phyloP scores from a whole-genome alignment of 768 basidiomycete genomes.

The Russula brevipes region DNA sequence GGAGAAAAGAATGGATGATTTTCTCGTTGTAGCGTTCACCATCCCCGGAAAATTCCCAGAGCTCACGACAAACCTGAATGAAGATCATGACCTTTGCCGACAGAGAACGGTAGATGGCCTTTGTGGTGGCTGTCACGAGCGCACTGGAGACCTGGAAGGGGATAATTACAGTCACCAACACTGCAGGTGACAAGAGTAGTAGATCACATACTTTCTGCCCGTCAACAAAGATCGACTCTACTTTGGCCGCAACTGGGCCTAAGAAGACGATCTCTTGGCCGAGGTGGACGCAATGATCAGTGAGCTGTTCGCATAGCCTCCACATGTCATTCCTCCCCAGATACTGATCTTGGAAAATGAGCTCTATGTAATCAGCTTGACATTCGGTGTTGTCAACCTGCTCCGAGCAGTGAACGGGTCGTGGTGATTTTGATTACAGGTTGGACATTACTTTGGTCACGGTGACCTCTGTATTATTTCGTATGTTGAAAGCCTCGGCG shows the following conservation, averaged over 20 bases:
- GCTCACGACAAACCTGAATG: slow-evolving; percentile 92
- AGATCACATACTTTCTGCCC: slow-evolving; percentile 51
- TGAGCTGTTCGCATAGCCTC: slow-evolving; percentile 78
- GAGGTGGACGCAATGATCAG: slow-evolving; percentile 73
- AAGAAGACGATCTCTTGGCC: slow-evolving; percentile 85
- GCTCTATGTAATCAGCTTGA: slow-evolving; percentile 75
- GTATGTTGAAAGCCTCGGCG: slow-evolving; percentile 63
- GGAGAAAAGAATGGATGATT: slow-evolving; percentile 95
- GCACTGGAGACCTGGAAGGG: slow-evolving; percentile 66
- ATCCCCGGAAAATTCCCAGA: slow-evolving; percentile 96
- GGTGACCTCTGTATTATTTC: slow-evolving; percentile 67
- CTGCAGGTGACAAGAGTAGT: not conserved
- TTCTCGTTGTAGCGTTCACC: slow-evolving; percentile 96
- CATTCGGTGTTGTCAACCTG: slow-evolving; percentile 64
- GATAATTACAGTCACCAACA: not conserved
- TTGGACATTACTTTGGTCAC: slow-evolving; percentile 55
- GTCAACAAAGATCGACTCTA: slow-evolving; percentile 69
- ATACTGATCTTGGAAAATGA: slow-evolving; percentile 93
- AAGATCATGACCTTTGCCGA: slow-evolving; percentile 92
- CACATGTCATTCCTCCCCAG: slow-evolving; percentile 97
- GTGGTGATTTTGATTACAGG: slow-evolving; percentile 10
- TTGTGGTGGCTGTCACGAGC: slow-evolving; percentile 75
- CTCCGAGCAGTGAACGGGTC: slow-evolving; percentile 6
- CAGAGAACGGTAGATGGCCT: slow-evolving; percentile 81
- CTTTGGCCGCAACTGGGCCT: slow-evolving; percentile 75